Evolutionary conservation across 2,329 filamentous ascomycete genomes (phyloP), one percentile per base, ranked within the genome.

Genomic region (Iodosphaeria phyllophila): DNA sequence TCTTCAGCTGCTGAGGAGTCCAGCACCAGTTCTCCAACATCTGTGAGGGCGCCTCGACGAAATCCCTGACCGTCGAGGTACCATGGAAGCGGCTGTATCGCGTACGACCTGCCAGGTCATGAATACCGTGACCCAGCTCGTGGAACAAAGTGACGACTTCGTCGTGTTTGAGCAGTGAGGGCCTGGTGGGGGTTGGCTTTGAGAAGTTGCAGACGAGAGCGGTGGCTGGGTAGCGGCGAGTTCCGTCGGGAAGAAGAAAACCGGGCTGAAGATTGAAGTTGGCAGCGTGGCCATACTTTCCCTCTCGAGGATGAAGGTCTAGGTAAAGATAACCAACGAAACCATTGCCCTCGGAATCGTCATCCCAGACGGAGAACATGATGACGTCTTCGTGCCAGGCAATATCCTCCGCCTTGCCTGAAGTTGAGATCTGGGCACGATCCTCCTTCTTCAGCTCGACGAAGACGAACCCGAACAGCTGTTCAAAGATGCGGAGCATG

Each of bases 311-410:
- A 47, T 80, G 75, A 12, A 86, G 60, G 47, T 89, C 79, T 9
- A 89, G 64, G 47, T 86, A 86, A 14, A 89, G 60, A 44, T 86
- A 89, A 20, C 79, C 79, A 5, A 79, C 72, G 39, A 89, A 89
- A 18, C 58, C 67, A 24, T 63, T 58, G 10, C 77, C 78, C 36
- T 76, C 71, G 2, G 58, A 60, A 30, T 69, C 64, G 32, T 84
- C 74, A 38, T 89, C 67, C 76, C 79, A 86, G 6, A 89, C 79
- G 24, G 70, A 75, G 53, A 82, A 86, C 28, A 86, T 48, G 32
- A 76, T 70, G n/a, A 84, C 77, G 38, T 86, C 79, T 34, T 76
- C 65, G 39, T 89, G 79, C 79, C 79, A 89, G 1, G 69, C 57
- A 37, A 84, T 76, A 34, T 82, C 75, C 28, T 69, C 63, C 7